Conservation (phyloP, 306 rosid genomes). For the Quercus agrifolia region DNA sequence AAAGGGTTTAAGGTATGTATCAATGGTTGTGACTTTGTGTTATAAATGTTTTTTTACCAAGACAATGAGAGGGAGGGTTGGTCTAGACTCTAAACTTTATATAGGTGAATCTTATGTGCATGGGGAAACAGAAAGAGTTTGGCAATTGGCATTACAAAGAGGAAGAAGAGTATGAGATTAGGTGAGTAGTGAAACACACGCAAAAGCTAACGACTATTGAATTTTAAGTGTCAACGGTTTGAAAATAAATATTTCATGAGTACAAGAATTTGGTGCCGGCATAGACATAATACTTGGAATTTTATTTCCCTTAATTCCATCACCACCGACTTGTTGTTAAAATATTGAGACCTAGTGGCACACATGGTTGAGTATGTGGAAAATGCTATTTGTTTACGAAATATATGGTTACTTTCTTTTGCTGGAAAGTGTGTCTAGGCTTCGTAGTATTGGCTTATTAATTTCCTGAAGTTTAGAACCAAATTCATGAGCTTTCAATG, state of each 20-base stretch:
- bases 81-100: conserved; percentile 6
- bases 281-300: conserved; percentile 17
- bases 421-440: background rate
- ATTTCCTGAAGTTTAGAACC: too few relatives aligned
- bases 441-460: too few relatives aligned
- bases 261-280: conserved; percentile 48
- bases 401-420: background rate
- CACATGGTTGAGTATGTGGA: conserved; percentile 29
- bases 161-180: conserved; percentile 24
- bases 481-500: background rate
- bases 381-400: background rate
- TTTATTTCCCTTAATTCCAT: background rate
- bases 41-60: background rate
- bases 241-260: background rate
- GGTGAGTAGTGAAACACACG: conserved; percentile 42
- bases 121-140: conserved; percentile 34
- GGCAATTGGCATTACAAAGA: conserved; percentile 29
- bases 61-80: conserved; percentile 13
- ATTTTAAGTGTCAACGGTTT: conserved; percentile 60
- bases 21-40: too few relatives aligned
- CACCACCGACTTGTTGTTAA: conserved; percentile 12
- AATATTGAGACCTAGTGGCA: conserved; percentile 27
- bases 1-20: conserved; percentile 25
- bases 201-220: conserved; percentile 33
- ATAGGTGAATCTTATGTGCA: conserved; percentile 33